Evolutionary conservation across 2,329 filamentous ascomycete genomes (phyloP), one percentile per base, ranked within the genome.

Genomic region (Zalaria obscura): DNA sequence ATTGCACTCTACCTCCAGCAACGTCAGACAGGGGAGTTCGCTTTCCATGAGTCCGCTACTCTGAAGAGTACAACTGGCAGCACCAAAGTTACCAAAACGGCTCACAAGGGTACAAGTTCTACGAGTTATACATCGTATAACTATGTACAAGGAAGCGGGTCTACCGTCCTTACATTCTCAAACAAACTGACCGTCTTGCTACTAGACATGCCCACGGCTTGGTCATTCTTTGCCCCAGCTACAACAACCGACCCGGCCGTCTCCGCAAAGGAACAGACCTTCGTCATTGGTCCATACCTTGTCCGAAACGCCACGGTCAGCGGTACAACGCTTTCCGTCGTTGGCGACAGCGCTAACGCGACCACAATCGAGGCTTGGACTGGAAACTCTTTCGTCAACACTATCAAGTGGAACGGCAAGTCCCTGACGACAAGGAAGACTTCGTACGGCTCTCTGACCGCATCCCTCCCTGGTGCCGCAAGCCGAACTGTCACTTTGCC

Each of bases 211-310:
- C 53, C 63, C 7, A 66, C 70, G 0, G 73, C 70, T 1, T 76
- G 69, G 66, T 68, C 66, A 4, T 73, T 76, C 51, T 76, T 70
- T 58, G 72, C 72, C 2, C 66, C 72, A 3, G 58, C 66, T 1
- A 58, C 73, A 5, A 66, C 65, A 0, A 50, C 49, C 1, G 58
- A 68, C 41, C 72, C 72, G 0, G 54, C 63, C 34, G 64, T 67
- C 0, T 53, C 55, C 2, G 59, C 68, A 0, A 49, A 65, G 39
- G 52, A 72, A 45, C 69, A 75, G 31, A 53, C 65, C 4, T 55
- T 66, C 11, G 60, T 64, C 1, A 52, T 61, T 25, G 63, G 63
- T 0, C 62, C 63, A 9, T 66, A 66, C 44, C 55, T 64, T 1
- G 61, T 65, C 7, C 59, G 62, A 4, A 49, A 51, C 40, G 59